Conservation (phyloP, 306 rosid species). For the Begonia loranthoides region DNA sequence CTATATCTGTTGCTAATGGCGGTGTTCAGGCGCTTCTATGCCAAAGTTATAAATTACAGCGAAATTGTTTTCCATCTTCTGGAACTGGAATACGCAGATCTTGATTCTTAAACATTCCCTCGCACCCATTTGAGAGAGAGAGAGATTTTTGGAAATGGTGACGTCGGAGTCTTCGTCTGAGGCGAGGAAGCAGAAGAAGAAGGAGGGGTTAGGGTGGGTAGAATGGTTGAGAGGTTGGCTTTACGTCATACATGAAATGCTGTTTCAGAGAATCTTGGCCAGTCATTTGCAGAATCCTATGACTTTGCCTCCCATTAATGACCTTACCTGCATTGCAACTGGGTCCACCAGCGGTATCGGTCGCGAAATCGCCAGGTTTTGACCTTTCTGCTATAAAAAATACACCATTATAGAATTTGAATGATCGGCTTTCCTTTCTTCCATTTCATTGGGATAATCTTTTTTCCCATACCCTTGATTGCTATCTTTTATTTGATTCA, state of each 20-base stretch:
- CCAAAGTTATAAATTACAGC: no score
- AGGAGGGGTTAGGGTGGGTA: slow-evolving; percentile 67
- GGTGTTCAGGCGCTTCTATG: no score
- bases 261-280: slow-evolving; percentile 78
- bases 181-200: slow-evolving; percentile 24
- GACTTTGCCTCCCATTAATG: slow-evolving; percentile 73
- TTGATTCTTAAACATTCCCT: no score
- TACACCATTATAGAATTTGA: not conserved
- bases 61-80: no score
- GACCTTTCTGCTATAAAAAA: not conserved
- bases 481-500: no score
- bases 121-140: not conserved
- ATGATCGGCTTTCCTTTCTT: not conserved
- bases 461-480: no score
- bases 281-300: slow-evolving; percentile 79
- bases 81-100: no score
- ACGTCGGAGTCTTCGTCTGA: slow-evolving; percentile 25
- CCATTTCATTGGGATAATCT: not conserved
- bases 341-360: slow-evolving; percentile 99
- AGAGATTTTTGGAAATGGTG: slow-evolving; percentile 22
- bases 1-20: no score
- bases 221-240: slow-evolving; percentile 84
- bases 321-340: slow-evolving; percentile 75
- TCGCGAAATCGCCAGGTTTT: slow-evolving; percentile 78
- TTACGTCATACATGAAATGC: slow-evolving; percentile 44